These are phyloP conservation scores for Pelagomonas calceolata DNA, from an alignment of 108 stramenopile species.

Conservation along the genomic window DNA sequence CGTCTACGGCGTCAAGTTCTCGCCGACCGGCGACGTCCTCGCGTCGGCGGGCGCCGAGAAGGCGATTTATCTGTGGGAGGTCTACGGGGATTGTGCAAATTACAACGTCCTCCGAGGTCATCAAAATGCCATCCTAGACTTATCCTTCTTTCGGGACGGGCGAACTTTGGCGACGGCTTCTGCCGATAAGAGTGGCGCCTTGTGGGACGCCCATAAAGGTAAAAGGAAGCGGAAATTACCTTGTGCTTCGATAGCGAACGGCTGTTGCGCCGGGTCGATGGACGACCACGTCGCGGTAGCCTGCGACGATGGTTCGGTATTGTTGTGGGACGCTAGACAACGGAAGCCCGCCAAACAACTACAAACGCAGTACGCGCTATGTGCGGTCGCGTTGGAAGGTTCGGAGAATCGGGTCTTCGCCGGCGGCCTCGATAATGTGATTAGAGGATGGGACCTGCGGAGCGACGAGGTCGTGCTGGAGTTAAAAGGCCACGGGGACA, in stretches of 20 bases:
- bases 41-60: constrained; percentile 61
- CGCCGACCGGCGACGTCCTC: constrained; percentile 52
- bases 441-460: constrained; percentile 63
- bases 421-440: constrained; percentile 71
- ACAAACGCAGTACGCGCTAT: constrained; percentile 54
- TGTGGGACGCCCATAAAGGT: constrained; percentile 58
- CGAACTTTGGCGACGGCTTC: constrained; percentile 52
- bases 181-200: constrained; percentile 62
- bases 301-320: constrained; percentile 57
- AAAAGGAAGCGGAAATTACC: constrained; percentile 41
- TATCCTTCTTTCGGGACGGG: constrained; percentile 46
- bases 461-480: constrained; percentile 28
- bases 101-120: constrained; percentile 68
- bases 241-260: constrained; percentile 56
- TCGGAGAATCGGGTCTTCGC: constrained; percentile 58
- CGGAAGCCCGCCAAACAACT: constrained; percentile 28
- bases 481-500: constrained; percentile 67
- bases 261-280: constrained; percentile 26
- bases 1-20: constrained; percentile 63
- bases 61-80: constrained; percentile 66
- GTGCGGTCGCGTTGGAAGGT: constrained; percentile 53
- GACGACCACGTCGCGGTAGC: constrained; percentile 45
- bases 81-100: constrained; percentile 54
- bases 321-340: constrained; percentile 61
- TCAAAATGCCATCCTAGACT: constrained; percentile 75